These are phyloP conservation scores for Penicillium sp. DNA, from an alignment of 2,329 filamentous ascomycete genomes.

Conservation along the genomic window DNA sequence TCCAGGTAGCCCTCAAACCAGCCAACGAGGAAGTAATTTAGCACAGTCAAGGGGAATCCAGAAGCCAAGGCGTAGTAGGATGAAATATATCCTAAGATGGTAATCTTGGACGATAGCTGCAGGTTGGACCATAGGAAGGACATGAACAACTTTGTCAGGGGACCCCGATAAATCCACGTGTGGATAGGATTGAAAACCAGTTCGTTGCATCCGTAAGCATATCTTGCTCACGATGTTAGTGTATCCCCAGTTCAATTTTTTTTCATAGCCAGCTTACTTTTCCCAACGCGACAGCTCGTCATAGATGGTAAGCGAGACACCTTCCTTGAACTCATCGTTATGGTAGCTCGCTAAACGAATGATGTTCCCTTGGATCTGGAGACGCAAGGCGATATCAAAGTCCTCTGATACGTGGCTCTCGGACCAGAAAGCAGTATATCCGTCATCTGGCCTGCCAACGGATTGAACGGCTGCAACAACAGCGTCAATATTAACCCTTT, in stretches of 20 bases:
- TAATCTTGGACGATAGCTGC: constrained; percentile 58
- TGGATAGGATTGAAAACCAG: constrained; percentile 74
- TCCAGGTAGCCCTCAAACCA: constrained; percentile 66
- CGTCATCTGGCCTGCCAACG: constrained; percentile 55
- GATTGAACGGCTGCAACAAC: constrained; percentile 52
- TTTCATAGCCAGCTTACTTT: constrained; percentile 56
- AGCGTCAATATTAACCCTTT: neutral
- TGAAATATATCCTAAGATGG: constrained; percentile 66
- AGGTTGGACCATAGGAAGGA: constrained; percentile 68
- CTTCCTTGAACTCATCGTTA: constrained; percentile 69
- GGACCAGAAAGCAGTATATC: constrained; percentile 67
- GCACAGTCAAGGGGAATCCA: constrained; percentile 61
- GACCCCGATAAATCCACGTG: constrained; percentile 68
- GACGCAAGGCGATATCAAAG: constrained; percentile 69
- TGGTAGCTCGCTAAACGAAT: constrained; percentile 68
- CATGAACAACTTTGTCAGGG: constrained; percentile 75
- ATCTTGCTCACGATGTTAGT: constrained; percentile 16
- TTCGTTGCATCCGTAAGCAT: constrained; percentile 76
- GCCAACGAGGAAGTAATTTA: constrained; percentile 69
- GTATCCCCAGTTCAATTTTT: neutral
- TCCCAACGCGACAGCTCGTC: constrained; percentile 83
- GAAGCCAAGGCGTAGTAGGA: constrained; percentile 70
- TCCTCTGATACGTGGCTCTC: constrained; percentile 74
- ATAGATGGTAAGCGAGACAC: constrained; percentile 78
- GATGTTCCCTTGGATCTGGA: constrained; percentile 65